Base-by-base conservation (phyloP, 805 yeast species). In the Cyberlindnera lachancei region DNA sequence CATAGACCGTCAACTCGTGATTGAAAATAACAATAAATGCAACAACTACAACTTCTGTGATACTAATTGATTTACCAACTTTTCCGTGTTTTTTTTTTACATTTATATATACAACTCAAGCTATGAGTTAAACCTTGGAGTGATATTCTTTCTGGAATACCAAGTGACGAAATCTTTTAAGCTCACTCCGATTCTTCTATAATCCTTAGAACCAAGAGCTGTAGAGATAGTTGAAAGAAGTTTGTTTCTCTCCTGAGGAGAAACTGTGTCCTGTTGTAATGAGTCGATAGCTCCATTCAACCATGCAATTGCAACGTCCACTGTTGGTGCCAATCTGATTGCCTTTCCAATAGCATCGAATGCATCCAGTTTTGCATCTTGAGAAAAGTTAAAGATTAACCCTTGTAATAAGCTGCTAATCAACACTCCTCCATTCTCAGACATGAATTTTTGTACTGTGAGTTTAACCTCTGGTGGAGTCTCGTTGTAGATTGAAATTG, bases 121-220 rank as follows among this genome's bases (percentile, higher is more conserved):
- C 28, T 18, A 34, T 4, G 35, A 30, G 23, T 48, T 46, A 33
- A 64, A 41, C 54, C 70, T 52, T 35, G 71, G 61, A 6, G 64
- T 67, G 15, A 84, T 70, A 46, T 84, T 81, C 53, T 85, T 80
- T 45, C 95, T 65, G 20, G 79, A 61, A 57, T 85, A 87, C 92
- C 95, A 83, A 34, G 68, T 74, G 24, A 84, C 74, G 52, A 88
- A 90, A 51, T 81, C 90, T 47, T 76, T 73, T 33, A 88, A 61
- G 27, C 82, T 68, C 4, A 75, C 63, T 46, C 95, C 71, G 17
- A 85, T 75, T 42, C 84, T 71, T 53, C 90, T 71, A 54, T 66
- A 76, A 55, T 86, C 88, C 46, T 73, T 78, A 16, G 78, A 73
- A 23, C 66, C 68, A 30, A 84, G 60, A 1, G 92, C 81, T 11